phyloP scores from a whole-genome alignment of 192 early-diverging fungal species.

The Spizellomyces sp. region DNA sequence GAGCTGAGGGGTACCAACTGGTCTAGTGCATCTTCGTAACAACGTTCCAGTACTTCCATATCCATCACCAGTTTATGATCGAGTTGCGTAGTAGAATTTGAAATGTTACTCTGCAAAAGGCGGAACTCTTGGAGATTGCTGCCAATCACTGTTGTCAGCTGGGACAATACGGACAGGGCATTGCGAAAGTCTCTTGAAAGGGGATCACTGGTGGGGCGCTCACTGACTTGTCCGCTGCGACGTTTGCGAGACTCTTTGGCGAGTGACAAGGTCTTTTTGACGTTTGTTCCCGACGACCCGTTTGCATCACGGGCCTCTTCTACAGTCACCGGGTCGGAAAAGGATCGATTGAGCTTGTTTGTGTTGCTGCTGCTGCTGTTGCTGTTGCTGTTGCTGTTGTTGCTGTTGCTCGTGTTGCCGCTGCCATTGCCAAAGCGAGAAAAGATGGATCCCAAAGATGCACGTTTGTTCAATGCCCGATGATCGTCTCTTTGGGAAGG shows the following conservation, averaged over 20 bases:
- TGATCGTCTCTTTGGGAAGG: not conserved
- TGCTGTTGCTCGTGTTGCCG: not conserved
- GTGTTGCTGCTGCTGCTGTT: not conserved
- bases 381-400: not conserved
- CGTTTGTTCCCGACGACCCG: not conserved
- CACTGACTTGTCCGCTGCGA: no score
- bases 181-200: constrained; percentile 9
- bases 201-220: not conserved
- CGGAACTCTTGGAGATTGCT: constrained; percentile 27
- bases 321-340: constrained; percentile 7
- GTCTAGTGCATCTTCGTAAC: constrained; percentile 21
- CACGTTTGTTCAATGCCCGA: constrained; percentile 16
- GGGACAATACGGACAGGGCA: constrained; percentile 4
- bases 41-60: constrained; percentile 13
- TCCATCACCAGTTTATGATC: constrained; percentile 5
- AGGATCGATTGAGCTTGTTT: constrained; percentile 6
- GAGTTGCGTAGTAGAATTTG: not conserved
- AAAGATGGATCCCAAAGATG: constrained; percentile 15
- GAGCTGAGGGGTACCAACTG: constrained; percentile 8
- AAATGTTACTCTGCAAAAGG: not conserved
- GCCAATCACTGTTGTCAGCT: constrained; percentile 13
- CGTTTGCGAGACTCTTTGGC: not conserved
- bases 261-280: not conserved
- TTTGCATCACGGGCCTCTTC: not conserved
- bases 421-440: not conserved